Conservation (phyloP, 352 stramenopile genomes). For the Phytopythium helicoides region DNA sequence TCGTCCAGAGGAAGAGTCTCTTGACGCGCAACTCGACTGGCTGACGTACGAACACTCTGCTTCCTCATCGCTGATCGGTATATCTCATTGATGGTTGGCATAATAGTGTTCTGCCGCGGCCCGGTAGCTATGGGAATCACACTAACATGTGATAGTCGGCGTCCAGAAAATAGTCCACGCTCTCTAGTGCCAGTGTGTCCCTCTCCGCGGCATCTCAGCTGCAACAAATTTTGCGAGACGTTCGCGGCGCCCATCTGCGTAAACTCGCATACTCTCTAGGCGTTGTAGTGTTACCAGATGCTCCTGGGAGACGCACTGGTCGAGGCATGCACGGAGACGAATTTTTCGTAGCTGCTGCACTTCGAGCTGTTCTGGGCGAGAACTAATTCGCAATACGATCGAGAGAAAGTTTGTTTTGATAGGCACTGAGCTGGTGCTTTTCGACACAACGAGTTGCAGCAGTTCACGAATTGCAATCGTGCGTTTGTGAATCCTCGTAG, state of each 20-base stretch:
- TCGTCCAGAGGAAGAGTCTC: not conserved
- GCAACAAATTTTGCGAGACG: conserved; percentile 4
- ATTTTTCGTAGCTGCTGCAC: conserved; percentile 4
- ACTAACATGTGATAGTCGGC: not conserved
- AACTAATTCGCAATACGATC: conserved; percentile 6
- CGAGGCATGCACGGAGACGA: conserved; percentile 2
- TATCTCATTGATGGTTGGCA: conserved; percentile 4
- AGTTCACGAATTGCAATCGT: not conserved
- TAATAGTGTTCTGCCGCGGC: not conserved
- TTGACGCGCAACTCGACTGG: not conserved
- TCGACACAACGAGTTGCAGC: not conserved
- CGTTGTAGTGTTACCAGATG: not conserved
- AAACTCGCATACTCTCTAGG: conserved; percentile 1
- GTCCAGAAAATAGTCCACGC: conserved; percentile 1
- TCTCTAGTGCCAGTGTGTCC: not conserved
- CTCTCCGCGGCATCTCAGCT: not conserved
- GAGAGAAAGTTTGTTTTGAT: not conserved
- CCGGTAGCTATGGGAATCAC: conserved; percentile 2
- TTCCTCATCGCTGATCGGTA: conserved; percentile 3
- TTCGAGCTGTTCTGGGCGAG: conserved; percentile 1
- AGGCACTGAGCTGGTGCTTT: not conserved
- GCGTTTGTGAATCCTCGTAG: conserved; percentile 3
- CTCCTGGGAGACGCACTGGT: not conserved
- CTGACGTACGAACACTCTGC: not conserved
- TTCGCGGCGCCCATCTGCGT: not conserved